Conservation (phyloP, 441 rosid species). For the Raphanus hybrid region DNA sequence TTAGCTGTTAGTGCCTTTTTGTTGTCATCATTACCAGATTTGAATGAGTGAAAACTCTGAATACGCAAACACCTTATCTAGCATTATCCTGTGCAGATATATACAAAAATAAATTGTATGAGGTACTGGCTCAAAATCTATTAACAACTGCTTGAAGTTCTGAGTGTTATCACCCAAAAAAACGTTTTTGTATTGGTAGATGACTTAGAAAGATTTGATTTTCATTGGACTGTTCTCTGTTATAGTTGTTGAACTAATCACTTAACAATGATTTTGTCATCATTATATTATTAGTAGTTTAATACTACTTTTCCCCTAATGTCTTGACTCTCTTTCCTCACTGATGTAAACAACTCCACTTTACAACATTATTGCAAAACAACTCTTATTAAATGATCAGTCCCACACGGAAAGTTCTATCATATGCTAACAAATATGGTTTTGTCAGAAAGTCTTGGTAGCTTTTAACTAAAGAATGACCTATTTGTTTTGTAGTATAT, state of each 20-base stretch:
- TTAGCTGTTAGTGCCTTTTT: not conserved
- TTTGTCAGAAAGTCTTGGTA: slow-evolving; percentile 27
- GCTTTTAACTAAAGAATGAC: slow-evolving; percentile 16
- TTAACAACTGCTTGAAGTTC: not conserved
- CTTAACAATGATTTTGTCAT: slow-evolving; percentile 42
- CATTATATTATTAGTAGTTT: slow-evolving; percentile 23
- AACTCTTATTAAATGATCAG: slow-evolving; percentile 26
- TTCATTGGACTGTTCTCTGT: not conserved
- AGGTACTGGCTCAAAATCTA: not conserved
- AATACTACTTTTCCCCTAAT: not conserved
- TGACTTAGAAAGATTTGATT: not conserved
- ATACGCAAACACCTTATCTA: not conserved
- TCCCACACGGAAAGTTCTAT: slow-evolving; percentile 69
- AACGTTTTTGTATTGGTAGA: not conserved
- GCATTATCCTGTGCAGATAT: not conserved
- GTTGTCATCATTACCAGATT: not conserved
- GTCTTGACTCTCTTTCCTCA: slow-evolving; percentile 29
- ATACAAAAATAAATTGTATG: not conserved
- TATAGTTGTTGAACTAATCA: not conserved
- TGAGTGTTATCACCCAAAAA: not conserved
- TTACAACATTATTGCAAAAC: slow-evolving; percentile 24
- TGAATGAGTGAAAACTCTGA: not conserved
- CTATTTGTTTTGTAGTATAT: slow-evolving; percentile 16
- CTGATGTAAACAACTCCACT: slow-evolving; percentile 33
- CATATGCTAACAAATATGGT: slow-evolving; percentile 31